A percentile compares a stretch with the other conserved stretches of the same genome.
phyloP scores from a whole-genome alignment of 495 filamentous ascomycete genomes.

The Lasiosphaeris hirsuta region DNA sequence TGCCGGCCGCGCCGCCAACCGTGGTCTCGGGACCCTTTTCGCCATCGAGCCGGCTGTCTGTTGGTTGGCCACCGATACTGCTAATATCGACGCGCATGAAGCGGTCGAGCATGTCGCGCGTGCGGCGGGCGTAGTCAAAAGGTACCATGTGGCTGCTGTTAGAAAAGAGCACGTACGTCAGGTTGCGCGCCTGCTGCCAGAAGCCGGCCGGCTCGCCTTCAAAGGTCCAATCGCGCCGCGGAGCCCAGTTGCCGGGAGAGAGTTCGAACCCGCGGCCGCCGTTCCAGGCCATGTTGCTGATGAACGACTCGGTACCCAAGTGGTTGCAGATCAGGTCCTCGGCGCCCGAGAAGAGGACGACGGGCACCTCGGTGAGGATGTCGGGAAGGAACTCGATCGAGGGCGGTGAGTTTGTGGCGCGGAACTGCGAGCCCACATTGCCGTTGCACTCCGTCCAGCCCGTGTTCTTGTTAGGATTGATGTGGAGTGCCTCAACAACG shows the following conservation, averaged over 20 bases:
- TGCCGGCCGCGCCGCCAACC: constrained; percentile 65
- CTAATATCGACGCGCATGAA: constrained; percentile 93
- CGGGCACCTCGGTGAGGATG: constrained; percentile 68
- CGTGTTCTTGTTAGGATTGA: constrained; percentile 73
- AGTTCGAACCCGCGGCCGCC: constrained; percentile 87
- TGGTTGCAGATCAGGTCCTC: constrained; percentile 97
- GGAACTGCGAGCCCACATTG: constrained; percentile 67
- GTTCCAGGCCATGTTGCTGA: constrained; percentile 89
- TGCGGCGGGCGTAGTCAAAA: constrained; percentile 82
- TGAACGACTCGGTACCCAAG: constrained; percentile 86
- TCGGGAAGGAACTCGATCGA: constrained; percentile 72
- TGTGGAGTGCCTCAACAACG: constrained; percentile 74
- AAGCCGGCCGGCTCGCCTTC: constrained; percentile 86
- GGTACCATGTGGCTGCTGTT: constrained; percentile 98
- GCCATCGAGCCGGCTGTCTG: constrained; percentile 85
- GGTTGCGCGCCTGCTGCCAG: constrained; percentile 89
- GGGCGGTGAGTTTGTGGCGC: constrained; percentile 63
- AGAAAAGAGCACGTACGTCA: constrained; percentile 94
- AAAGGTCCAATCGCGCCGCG: constrained; percentile 89
- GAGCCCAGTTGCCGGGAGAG: constrained; percentile 85
- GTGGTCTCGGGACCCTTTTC: constrained; percentile 82
- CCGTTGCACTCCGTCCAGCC: constrained; percentile 93
- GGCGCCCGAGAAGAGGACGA: constrained; percentile 88
- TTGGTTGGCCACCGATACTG: constrained; percentile 79
- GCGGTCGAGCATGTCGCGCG: constrained; percentile 93